These are phyloP conservation scores for Beauveria asiatica DNA, from an alignment of 2,329 filamentous ascomycete genomes.

Conservation along the genomic window DNA sequence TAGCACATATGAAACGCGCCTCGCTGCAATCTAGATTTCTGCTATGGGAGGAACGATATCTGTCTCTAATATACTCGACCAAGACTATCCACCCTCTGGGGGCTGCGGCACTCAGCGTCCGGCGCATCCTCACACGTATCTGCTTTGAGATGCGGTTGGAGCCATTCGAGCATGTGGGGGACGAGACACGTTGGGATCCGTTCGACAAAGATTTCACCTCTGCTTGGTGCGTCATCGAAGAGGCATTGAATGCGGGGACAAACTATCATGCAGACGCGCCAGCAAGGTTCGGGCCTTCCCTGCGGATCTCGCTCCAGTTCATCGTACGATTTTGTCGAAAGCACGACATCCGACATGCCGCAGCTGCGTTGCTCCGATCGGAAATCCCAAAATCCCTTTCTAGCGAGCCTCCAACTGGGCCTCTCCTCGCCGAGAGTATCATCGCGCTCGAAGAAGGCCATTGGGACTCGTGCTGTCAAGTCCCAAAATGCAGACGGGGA, in stretches of 20 bases:
- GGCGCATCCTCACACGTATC: not conserved
- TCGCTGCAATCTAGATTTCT: not conserved
- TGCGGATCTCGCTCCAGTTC: not conserved
- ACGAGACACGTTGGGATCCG: not conserved
- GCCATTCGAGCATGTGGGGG: not conserved
- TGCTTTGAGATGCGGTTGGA: not conserved
- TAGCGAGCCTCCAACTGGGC: not conserved
- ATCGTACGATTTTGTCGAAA: not conserved
- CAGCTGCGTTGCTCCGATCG: not conserved
- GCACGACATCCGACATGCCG: not conserved
- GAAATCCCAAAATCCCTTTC: not conserved
- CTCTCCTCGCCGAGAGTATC: not conserved
- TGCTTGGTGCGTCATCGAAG: not conserved
- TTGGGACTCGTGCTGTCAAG: not conserved
- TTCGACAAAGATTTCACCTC: not conserved
- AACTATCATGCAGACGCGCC: not conserved
- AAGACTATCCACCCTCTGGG: not conserved
- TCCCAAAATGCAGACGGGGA: not conserved
- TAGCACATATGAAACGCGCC: not conserved
- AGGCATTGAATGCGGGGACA: not conserved
- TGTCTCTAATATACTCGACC: not conserved
- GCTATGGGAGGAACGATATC: not conserved
- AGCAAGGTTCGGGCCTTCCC: not conserved
- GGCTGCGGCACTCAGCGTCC: not conserved
- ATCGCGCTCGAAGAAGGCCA: not conserved